Base-by-base conservation (phyloP, 78 protist genomes). In the Protostelium mycophagum region DNA sequence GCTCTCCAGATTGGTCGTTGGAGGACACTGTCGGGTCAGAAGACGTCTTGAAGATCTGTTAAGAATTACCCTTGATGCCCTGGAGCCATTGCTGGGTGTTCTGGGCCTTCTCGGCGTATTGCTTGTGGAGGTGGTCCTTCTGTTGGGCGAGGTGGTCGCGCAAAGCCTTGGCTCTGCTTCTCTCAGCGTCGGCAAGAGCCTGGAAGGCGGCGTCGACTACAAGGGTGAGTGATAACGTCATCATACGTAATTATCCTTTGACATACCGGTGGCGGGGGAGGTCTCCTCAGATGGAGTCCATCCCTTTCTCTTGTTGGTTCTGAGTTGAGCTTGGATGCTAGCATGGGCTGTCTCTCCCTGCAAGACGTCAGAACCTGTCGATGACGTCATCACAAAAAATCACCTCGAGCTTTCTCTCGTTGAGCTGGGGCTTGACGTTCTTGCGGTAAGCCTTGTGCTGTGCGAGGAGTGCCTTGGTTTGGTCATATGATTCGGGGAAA, bases 211-310 rank as follows among this genome's bases (percentile, higher is more conserved):
- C 73, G 73, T 51, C 73, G 73, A 51, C 73, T 51, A 16, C 16
- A 25, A 16, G 73, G 5, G 73, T 51, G 73, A 51, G 73, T 5
- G 73, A 25, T 16, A 5, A 51, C 16, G 5, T 51, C 16, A 25
- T 25, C 73, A 25, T 51, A 16, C 16, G 73, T 25, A 51, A n/a
- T n/a, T n/a, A n/a, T n/a, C n/a, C n/a, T n/a, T n/a, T n/a, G 73
- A 16, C 73, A 25, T 16, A 51, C 73, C 73, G 5, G 73, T 51
- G 5, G 0, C 31, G 88, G 92, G 93, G 23, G 86, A 31, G n/a
- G 89, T 35, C 86, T 93, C 96, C 37, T n/a, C 83, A 63, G 89
- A 91, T 1, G 96, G 93, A 36, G 86, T 90, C 83, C 88, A 94
- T 85, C 93, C 91, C 38, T 91, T 92, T 84, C 96, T 87, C 83